Base-by-base conservation (phyloP, 2,329 filamentous ascomycete genomes). In the Talaromyces albobiverticillius region DNA sequence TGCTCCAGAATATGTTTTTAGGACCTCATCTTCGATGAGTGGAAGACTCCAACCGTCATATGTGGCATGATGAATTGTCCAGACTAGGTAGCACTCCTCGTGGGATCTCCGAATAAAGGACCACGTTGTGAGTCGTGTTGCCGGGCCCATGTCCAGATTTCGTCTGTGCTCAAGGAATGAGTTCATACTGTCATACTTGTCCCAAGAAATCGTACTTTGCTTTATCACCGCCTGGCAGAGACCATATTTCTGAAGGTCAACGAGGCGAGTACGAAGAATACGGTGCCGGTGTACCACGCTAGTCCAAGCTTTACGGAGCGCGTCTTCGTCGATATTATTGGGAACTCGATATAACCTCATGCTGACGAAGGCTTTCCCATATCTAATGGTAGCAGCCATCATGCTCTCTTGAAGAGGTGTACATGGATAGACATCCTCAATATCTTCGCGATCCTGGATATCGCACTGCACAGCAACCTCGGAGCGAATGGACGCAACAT, bases 211-310 rank as follows among this genome's bases (percentile, higher is more conserved):
- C n/a, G n/a, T n/a, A n/a, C n/a, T n/a, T n/a, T n/a, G n/a, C n/a
- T n/a, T n/a, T n/a, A n/a, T n/a, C n/a, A n/a, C n/a, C n/a, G n/a
- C n/a, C n/a, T n/a, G n/a, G n/a, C n/a, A n/a, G n/a, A n/a, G n/a
- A n/a, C n/a, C n/a, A n/a, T n/a, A n/a, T n/a, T n/a, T n/a, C n/a
- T n/a, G n/a, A n/a, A 70, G 60, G 29, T 72, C 67, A 23, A 68
- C 67, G 7, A 75, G 56, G 4, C 48, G 8, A 18, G 78, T 81
- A 7, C 79, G 72, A 11, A 81, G 66, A 18, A 80, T 78, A 16
- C 76, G 72, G 20, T 74, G 62, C 26, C 74, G 71, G 8, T 71
- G 58, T 1, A 79, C 70, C 4, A 72, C 69, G 4, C 5, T 10
- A 18, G 42, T 25, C 50, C 50, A 52, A 2, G 50, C 41, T 25